Conservation (phyloP, 2,329 filamentous ascomycete genomes). For the Cordyceps pruinosa region DNA sequence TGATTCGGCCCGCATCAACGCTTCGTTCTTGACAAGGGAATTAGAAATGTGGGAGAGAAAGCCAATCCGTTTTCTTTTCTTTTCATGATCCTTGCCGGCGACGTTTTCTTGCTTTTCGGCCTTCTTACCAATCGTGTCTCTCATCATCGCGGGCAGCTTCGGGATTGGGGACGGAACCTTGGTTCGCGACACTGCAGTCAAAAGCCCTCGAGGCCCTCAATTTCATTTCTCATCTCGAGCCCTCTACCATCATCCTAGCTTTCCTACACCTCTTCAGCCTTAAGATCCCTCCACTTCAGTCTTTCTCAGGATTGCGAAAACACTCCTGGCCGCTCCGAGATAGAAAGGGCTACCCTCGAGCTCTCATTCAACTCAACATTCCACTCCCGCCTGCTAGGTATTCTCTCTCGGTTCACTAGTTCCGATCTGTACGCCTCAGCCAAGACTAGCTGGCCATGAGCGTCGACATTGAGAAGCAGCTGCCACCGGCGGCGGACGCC, state of each 20-base stretch:
- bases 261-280: too few relatives aligned
- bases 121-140: background rate
- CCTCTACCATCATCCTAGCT: background rate
- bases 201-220: background rate
- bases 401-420: background rate
- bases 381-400: background rate
- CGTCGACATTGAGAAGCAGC: constrained; percentile 6
- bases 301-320: background rate
- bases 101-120: background rate
- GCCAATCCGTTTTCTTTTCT: background rate
- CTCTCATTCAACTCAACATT: background rate
- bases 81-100: background rate
- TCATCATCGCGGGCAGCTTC: background rate
- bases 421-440: too few relatives aligned
- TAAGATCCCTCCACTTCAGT: background rate
- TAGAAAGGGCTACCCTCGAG: background rate
- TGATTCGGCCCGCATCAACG: constrained; percentile 1
- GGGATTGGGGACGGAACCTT: background rate
- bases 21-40: background rate
- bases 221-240: background rate
- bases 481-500: background rate
- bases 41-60: background rate
- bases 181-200: background rate
- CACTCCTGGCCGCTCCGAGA: background rate
- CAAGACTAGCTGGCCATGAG: background rate